Conservation (phyloP, 2,329 filamentous ascomycete genomes). For the Talaromyces sp. region DNA sequence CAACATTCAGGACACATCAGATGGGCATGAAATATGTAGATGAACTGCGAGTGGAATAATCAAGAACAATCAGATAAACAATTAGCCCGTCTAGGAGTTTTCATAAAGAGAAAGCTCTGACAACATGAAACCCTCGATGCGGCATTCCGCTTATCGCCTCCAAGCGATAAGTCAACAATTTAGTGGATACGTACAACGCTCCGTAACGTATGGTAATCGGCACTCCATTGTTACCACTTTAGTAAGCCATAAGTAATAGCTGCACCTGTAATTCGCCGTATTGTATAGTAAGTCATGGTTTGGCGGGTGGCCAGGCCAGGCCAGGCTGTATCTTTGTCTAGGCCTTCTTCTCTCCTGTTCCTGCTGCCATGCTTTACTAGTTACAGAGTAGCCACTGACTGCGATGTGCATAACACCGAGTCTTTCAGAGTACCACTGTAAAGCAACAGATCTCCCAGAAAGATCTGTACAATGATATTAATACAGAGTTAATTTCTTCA, state of each 20-base stretch:
- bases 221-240: background rate
- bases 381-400: background rate
- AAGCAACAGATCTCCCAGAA: background rate
- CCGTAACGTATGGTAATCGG: background rate
- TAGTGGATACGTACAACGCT: background rate
- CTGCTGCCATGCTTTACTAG: background rate
- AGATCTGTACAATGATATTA: background rate
- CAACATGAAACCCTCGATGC: background rate
- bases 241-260: background rate
- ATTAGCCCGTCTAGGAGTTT: background rate
- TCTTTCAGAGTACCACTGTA: background rate
- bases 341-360: background rate
- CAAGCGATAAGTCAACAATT: background rate
- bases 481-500: background rate
- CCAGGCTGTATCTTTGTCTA: background rate
- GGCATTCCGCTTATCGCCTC: conserved; percentile 4
- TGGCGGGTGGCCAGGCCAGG: background rate
- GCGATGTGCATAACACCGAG: background rate
- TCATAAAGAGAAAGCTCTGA: background rate
- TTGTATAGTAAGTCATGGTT: background rate
- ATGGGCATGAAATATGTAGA: background rate
- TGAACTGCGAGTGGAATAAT: background rate
- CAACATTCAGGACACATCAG: background rate
- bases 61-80: background rate
- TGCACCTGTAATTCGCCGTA: background rate